A percentile compares a stretch with the other conserved stretches of the same genome.
phyloP scores from a whole-genome alignment of 139 green algal species.

The Picochlorum sp. region DNA sequence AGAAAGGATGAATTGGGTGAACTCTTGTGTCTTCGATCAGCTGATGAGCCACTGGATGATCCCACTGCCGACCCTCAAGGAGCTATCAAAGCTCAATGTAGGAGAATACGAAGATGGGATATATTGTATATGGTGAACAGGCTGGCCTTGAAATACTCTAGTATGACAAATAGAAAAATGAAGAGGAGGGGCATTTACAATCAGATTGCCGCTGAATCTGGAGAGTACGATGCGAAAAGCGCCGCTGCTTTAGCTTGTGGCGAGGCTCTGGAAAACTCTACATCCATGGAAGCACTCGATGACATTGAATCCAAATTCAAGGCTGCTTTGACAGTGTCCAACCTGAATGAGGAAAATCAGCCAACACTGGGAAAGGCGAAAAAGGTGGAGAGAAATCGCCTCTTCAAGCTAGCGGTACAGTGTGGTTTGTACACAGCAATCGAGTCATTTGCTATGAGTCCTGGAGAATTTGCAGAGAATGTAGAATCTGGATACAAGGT shows the following conservation, averaged over 20 bases:
- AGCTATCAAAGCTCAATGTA: slow-evolving; percentile 33
- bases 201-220: slow-evolving; percentile 11
- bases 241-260: slow-evolving; percentile 19
- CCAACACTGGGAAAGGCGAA: background rate
- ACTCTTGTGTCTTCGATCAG: slow-evolving; percentile 53
- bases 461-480: slow-evolving; percentile 56
- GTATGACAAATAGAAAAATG: background rate
- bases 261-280: slow-evolving; percentile 15
- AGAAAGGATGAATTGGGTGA: slow-evolving; percentile 69
- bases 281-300: slow-evolving; percentile 30
- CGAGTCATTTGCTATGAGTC: slow-evolving; percentile 18
- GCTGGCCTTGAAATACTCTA: slow-evolving; percentile 24
- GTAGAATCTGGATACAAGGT: slow-evolving; percentile 40
- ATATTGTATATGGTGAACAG: slow-evolving; percentile 51
- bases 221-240: slow-evolving; percentile 5
- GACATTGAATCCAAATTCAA: slow-evolving; percentile 34
- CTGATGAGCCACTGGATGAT: slow-evolving; percentile 38
- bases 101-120: slow-evolving; percentile 58
- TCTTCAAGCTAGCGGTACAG: background rate
- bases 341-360: background rate
- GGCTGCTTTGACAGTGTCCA: slow-evolving; percentile 10
- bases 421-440: slow-evolving; percentile 28
- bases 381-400: slow-evolving; percentile 1
- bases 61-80: slow-evolving; percentile 1
- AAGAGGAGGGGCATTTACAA: background rate